Evolutionary conservation across 2,329 filamentous ascomycete genomes (phyloP), one percentile per base, ranked within the genome.

Genomic region (Chaetomium olivaceum): DNA sequence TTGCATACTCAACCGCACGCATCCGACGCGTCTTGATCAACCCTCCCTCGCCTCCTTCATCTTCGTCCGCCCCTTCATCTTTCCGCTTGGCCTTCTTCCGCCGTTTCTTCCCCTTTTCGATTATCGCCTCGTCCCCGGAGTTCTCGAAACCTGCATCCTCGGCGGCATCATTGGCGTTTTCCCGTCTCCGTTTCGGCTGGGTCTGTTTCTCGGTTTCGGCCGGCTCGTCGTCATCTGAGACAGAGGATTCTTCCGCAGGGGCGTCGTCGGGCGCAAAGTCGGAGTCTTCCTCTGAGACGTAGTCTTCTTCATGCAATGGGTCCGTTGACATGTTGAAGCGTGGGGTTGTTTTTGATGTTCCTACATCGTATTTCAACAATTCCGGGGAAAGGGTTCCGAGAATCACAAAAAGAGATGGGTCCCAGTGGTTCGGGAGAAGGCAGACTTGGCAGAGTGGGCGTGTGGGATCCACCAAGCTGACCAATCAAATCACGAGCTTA

Each of bases 21-120:
- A 91, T 89, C 59, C 88, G 85, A 65, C 90, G 83, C 57, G 90
- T 93, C 80, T 91, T 92, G 76, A 93, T 81, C 68, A 91, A 77
- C 0, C 86, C 86, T 11, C 87, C 87, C 62, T 86, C 85, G 36
- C 83, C 84, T 23, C 81, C 83, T 39, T 87, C 86, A 23, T 85
- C 85, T 3, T 83, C 82, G 1, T 73, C 73, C 1, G 69, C 58
- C 9, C 19, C 60, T 23, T 36, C 76, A 68, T 77, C 74, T 63
- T 77, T 80, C 70, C 78, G 80, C 72, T 80, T 83, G 51, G 76
- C 76, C 73, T 80, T 85, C 74, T 79, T 80, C 43, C 76, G 78
- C 61, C 79, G 79, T 73, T 83, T 88, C 72, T 83, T 85, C 21
- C 84, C 87, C 69, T 83, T 87, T 55, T 84, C 79, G 70, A 92